Base-by-base conservation (phyloP, 2,329 filamentous ascomycete species). In the Scopulariopsis brevicaulis region DNA sequence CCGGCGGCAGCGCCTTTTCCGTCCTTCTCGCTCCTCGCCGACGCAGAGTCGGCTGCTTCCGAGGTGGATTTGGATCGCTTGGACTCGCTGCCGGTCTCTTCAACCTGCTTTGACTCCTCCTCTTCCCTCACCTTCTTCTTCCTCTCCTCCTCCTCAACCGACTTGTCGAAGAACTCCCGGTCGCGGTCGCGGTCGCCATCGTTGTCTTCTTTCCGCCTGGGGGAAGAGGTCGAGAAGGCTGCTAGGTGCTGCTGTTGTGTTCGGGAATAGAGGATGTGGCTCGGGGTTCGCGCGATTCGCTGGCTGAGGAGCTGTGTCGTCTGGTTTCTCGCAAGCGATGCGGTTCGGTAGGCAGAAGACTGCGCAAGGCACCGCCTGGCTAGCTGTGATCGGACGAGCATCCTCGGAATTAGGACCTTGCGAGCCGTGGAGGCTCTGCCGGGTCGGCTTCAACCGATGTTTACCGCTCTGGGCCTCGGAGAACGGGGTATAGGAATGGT, bases 1-100 rank as follows among this genome's bases (percentile, higher is more conserved):
- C 80, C 81, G 54, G 84, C 80, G 54, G 84, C 77, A 64, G 82
- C 82, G 18, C 68, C 71, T 65, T 82, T 84, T 56, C 76, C 79
- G 66, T 87, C 83, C 69, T 65, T 72, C 63, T 43, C n/a, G 22
- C 50, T 53, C 52, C 50, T 64, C 56, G 59, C 71, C 62, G 66
- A 71, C 53, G 76, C 70, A 34, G 81, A 74, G 2, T 78, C 70
- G 56, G 66, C 56, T 67, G 71, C 73, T 12, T 67, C 69, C 32
- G 51, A 34, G 14, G 51, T 20, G 51, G 51, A 34, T 34, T 64
- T 63, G n/a, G 59, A 46, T 28, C 28, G 34, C 25, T 58, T 54
- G 25, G 72, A 70, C 32, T 66, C 70, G 60, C 76, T 24, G 14
- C 5, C 28, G 15, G 24, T 6, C 18, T 53, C 28, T 14, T n/a